Evolutionary conservation across 352 stramenopile genomes (phyloP).

Genomic region (Globisporangium canariense): DNA sequence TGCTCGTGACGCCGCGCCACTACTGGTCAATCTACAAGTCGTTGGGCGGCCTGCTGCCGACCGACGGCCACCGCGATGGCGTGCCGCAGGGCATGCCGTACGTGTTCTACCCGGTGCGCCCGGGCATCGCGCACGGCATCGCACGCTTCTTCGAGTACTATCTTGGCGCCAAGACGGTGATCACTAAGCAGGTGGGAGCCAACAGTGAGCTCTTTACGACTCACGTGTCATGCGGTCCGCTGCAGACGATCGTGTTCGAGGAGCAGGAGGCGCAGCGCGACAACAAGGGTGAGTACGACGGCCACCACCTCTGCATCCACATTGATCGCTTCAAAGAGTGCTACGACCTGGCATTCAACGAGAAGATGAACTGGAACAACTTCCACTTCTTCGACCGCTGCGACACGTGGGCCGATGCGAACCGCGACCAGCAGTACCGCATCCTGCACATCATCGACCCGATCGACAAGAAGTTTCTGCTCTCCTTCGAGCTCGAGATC

Average conservation of each 20-base stretch:
- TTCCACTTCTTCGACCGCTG: constrained; percentile 68
- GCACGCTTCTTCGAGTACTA: constrained; percentile 71
- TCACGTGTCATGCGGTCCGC: constrained; percentile 44
- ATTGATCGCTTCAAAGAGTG: constrained; percentile 66
- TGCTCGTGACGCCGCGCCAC: constrained; percentile 51
- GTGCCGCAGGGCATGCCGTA: constrained; percentile 57
- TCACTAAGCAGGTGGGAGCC: constrained; percentile 29
- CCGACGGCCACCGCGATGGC: constrained; percentile 28
- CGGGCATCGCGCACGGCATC: constrained; percentile 55
- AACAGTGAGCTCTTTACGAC: constrained; percentile 33
- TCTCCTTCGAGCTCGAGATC: constrained; percentile 73
- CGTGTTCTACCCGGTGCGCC: constrained; percentile 52
- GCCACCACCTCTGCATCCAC: constrained; percentile 74
- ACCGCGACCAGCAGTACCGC: constrained; percentile 70
- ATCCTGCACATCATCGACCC: constrained; percentile 67
- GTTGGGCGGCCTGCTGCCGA: constrained; percentile 45
- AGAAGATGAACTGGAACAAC: constrained; percentile 73
- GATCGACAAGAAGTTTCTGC: constrained; percentile 54
- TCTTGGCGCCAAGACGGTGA: constrained; percentile 46
- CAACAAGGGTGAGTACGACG: constrained; percentile 66
- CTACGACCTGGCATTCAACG: constrained; percentile 54
- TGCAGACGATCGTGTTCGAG: constrained; percentile 65
- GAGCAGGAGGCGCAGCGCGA: constrained; percentile 48
- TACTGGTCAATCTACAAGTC: constrained; percentile 63
- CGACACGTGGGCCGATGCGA: constrained; percentile 60